Base-by-base conservation (phyloP, 495 filamentous ascomycete genomes). In the Xylaria telfairii region DNA sequence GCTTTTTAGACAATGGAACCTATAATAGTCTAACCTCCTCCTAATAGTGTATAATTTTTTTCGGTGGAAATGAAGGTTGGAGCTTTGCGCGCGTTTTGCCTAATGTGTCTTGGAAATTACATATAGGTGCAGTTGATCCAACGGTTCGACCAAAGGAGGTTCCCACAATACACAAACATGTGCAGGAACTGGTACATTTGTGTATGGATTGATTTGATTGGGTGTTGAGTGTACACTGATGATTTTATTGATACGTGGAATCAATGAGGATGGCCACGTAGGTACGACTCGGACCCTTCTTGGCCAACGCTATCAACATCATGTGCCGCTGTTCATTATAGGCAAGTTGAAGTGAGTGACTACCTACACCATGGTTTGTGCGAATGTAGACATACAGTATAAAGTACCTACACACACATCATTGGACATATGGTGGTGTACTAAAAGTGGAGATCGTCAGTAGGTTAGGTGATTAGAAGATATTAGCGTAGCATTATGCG, bases 71-170 rank as follows among this genome's bases (percentile, higher is more conserved):
- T 53, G 49, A 53, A 28, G 21, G 13, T 53, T 26, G 9, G 24
- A 24, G n/a, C 0, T 53, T 28, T 26, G 15, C 13, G 49, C 21
- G 34, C 26, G 34, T 32, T 32, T n/a, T 49, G 49, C 21, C 39
- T 30, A 44, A 44, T 41, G 37, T 28, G 59, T 17, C n/a, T 62
- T 44, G 37, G 39, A 62, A 60, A 62, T 62, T 62, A 21, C 39
- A 5, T 41, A 41, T 12, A 3, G 19, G 24, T 62, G 59, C 59
- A 62, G 21, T 10, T 44, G 24, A 28, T n/a, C 53, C 53, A 57
- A 28, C 49, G 17, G 49, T 28, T 54, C 9, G 49, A 7, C 17
- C 49, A 54, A 4, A 9, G 28, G n/a, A 24, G 15, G 21, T 24
- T 10, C 24, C 49, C 49, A 9, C 21, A 21, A 54, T 54, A 24